phyloP scores from a whole-genome alignment of 2,329 filamentous ascomycete species.

The Fusarium nelsonii region DNA sequence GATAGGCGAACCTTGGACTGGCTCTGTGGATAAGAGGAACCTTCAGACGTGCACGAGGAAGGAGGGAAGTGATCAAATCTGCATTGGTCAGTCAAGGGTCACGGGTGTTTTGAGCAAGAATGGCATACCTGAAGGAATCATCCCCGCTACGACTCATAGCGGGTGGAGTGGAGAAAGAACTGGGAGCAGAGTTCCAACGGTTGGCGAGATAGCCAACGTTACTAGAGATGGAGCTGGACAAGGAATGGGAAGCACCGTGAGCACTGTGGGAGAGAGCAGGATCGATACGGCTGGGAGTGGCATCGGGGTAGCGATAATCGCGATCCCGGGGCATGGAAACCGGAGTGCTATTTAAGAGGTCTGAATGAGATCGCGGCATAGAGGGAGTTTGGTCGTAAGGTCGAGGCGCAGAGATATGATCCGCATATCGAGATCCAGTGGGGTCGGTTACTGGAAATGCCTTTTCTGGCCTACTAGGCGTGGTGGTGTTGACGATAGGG shows the following conservation, averaged over 20 bases:
- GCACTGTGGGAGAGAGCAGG: constrained; percentile 47
- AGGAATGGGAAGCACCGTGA: constrained; percentile 46
- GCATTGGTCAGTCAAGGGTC: constrained; percentile 19
- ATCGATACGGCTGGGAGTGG: constrained; percentile 47
- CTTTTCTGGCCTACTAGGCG: constrained; percentile 47
- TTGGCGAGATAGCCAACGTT: constrained; percentile 67
- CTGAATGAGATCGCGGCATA: constrained; percentile 45
- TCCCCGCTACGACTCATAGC: constrained; percentile 56
- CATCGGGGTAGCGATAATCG: constrained; percentile 36
- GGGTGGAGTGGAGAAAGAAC: constrained; percentile 64
- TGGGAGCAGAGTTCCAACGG: constrained; percentile 65
- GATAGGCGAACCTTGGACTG: constrained; percentile 76
- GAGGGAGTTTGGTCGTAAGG: constrained; percentile 46
- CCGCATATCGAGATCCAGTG: constrained; percentile 42
- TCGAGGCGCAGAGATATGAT: constrained; percentile 44
- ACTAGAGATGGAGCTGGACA: constrained; percentile 58
- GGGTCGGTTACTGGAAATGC: constrained; percentile 48
- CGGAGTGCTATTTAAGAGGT: constrained; percentile 46
- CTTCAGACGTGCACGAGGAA: constrained; percentile 57
- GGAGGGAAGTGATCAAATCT: constrained; percentile 61
- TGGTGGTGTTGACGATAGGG: constrained; percentile 49
- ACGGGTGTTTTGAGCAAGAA: not conserved
- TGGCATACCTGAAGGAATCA: constrained; percentile 62
- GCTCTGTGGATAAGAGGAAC: constrained; percentile 54
- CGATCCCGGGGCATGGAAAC: constrained; percentile 39